Base-by-base conservation (phyloP, 2,329 filamentous ascomycete genomes). In the Stemphylium vesicarium region DNA sequence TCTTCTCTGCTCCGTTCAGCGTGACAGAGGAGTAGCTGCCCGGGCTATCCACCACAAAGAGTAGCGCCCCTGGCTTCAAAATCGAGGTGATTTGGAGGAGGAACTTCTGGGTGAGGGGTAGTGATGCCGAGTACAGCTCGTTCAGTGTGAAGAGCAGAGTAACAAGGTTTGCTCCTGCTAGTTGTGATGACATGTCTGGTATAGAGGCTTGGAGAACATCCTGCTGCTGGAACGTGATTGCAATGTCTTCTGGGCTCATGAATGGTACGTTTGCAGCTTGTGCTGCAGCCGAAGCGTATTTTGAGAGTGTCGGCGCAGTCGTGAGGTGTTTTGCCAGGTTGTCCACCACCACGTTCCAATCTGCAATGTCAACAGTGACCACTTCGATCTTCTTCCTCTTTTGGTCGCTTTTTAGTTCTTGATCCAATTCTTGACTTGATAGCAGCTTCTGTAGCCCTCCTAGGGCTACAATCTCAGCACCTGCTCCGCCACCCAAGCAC, bases 121-220 rank as follows among this genome's bases (percentile, higher is more conserved):
- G 85, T 1, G 88, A 91, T 0, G 85, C 81, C 0, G 90, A 89
- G 79, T 97, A 98, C 0, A 99, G 86, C 77, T 99, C 95, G 74
- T 98, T 98, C 41, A 98, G 84, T 0, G 94, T 97, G 80, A 98
- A 99, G 77, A 98, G 85, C 11, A 98, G 78, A 0, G 93, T 96
- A 12, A 96, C 80, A 0, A 97, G 62, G 29, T 75, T 62, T 1
- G 73, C 69, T 7, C 61, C 59, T 12, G 65, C 31, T 5, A 77
- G 63, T 6, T 76, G 33, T 0, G 62, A 52, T 5, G 61, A 47
- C 1, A 85, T 60, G 2, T 75, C 68, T 1, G 70, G 57, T 3
- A 77, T 68, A 0, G 77, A 63, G 9, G 78, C 65, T 2, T 69
- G 66, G 1, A 88, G 76, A 3, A 86, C 70, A 65, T 88, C 84